Base-by-base conservation (phyloP, 1,284 basidiomycete species). In the Cryptococcus jaspeensis region DNA sequence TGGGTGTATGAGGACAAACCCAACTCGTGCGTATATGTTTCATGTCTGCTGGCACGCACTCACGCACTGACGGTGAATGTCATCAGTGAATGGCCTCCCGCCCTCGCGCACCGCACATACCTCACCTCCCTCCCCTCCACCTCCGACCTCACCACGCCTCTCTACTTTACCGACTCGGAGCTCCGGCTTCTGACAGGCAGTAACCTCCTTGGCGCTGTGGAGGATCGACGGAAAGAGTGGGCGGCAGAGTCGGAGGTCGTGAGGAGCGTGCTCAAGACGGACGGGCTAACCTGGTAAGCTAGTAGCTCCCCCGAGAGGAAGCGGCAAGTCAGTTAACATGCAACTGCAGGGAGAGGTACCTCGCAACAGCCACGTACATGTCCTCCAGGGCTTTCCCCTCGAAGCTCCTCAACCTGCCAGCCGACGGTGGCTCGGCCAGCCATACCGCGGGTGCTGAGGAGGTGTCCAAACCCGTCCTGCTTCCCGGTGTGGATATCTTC, bases 331-430 rank as follows among this genome's bases (percentile, higher is more conserved):
- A n/a, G n/a, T n/a, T 48, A 36, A 23, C 22, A 15, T 7, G 4
- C n/a, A n/a, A 45, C 44, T 13, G 20, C 55, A 92, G 90, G 87
- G 83, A 87, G 6, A 71, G 77, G 16, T 93, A 89, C 69, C 78
- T 87, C 4, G 81, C 84, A 0, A 85, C 87, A 2, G 79, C 85
- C 16, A 90, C 89, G 0, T 87, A 89, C 68, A 80, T 91, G 42
- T 89, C 90, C 0, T 93, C 92, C 1, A 84, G 92, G 44, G 88
- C 91, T 0, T 95, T 95, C 70, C 90, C 91, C 0, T 93, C 90
- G 0, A 84, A 85, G 1, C 76, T 95, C 12, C 81, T 95, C 25
- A 84, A 84, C 5, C 64, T 77, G 5, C 78, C 67, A 6, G 59
- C 63, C n/a, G 59, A 57, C 25, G 61, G 58, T 18, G 50, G 52